Base-by-base conservation (phyloP, 2,329 filamentous ascomycete genomes). In the Mycocentrospora acerina region DNA sequence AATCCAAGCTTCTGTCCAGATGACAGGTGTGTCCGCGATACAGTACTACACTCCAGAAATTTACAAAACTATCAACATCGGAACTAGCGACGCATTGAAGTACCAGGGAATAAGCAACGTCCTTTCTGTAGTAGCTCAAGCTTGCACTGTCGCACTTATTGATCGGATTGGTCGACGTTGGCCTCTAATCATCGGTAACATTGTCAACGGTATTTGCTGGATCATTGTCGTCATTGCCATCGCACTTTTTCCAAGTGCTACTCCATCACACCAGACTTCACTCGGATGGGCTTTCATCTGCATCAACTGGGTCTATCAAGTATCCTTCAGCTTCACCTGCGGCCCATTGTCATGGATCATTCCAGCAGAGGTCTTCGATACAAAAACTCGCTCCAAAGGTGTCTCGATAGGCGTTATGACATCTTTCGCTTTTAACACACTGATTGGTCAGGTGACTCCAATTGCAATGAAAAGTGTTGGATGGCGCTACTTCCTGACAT, bases 231-330 rank as follows among this genome's bases (percentile, higher is more conserved):
- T 73, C 1, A 64, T 73, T 11, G 59, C 78, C 19, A 66, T 79
- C 4, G 76, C 74, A 9, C 59, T 60, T 67, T 88, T 82, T 62
- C 83, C 84, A 1, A 77, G 83, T 2, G 68, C 73, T 5, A 66
- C 9, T 24, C 25, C 82, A 60, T 4, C 59, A 64, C 28, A 68
- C 71, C 42, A 78, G 77, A 35, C 63, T 64, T 27, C 71, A 2
- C 82, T 82, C 2, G 74, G 75, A 3, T 86, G 83, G 81, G 83
- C 80, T 1, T 90, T 89, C 64, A 89, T 89, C 44, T 77, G 81
- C 60, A 74, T 78, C 53, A 89, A 85, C 1, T 89, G 85, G 85
- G 63, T 86, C 2, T 89, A 86, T 73, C 88, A 89, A 67, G 84
- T 88, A 68, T 82, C 75, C 24, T 88, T 87, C 72, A 82, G 76